Base-by-base conservation (phyloP, 257 asterid genomes). In the Solanum okadae region DNA sequence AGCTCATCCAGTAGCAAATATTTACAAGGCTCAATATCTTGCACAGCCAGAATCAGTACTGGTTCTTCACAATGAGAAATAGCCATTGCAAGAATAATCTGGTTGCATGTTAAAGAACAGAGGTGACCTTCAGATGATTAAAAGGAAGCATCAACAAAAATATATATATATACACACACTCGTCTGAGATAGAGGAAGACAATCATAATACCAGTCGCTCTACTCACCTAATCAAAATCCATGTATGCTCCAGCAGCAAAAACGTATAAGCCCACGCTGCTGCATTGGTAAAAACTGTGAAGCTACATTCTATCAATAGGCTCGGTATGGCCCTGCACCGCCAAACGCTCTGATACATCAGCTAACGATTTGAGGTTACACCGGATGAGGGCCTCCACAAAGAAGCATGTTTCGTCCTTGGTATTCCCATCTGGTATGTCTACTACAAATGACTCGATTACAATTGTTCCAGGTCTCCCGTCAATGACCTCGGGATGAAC, bases 261-360 rank as follows among this genome's bases (percentile, higher is more conserved):
- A 7, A 34, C 31, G 20, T n/a, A 46, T 22, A 75, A 1, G 14
- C 40, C 85, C 88, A 46, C 44, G 23, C n/a, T 20, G 23, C 76
- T 63, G 86, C 89, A 76, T 33, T 40, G 1, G 70, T 56, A 49
- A 71, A 40, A n/a, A 20, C 61, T 67, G 88, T 72, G 35, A 49
- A 68, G 84, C 77, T 76, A 87, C 23, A n/a, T 35, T 87, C 56
- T 35, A 27, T 87, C 89, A 52, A 87, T 76, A 76, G 89, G 89
- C 63, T 87, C 89, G 4, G 89, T 87, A 81, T 83, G 65, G 86
- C 78, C 89, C 89, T 78, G 89, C 20, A 78, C 67, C 12, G 89
- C 89, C 78, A 78, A 77, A 37, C 89, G 89, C 79, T 87, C 89
- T 7, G 89, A 87, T 35, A 87, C 89, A 76, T 78, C 89, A 29